phyloP scores from a whole-genome alignment of 345 rosid species.

The Camelina sativa region DNA sequence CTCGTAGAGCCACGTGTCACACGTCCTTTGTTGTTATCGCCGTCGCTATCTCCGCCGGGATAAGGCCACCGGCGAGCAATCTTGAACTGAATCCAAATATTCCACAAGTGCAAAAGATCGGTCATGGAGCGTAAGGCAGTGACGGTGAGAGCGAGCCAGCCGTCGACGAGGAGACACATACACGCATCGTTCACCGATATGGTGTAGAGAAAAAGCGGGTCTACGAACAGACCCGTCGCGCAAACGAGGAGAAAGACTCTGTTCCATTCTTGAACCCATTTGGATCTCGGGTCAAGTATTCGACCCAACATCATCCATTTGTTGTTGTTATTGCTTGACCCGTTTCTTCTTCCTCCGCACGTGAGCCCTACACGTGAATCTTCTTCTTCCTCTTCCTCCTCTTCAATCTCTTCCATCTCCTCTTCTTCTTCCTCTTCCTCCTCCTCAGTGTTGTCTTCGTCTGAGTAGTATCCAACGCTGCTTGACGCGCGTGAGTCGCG shows the following conservation, averaged over 20 bases:
- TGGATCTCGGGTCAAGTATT: constrained; percentile 82
- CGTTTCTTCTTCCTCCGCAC: constrained; percentile 44
- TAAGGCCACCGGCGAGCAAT: constrained; percentile 52
- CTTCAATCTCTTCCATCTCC: constrained; percentile 24
- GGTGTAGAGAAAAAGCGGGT: constrained; percentile 91
- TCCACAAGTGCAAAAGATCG: constrained; percentile 84
- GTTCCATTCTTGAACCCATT: constrained; percentile 93
- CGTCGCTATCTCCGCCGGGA: constrained; percentile 36
- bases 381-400: constrained; percentile 38
- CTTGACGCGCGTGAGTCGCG: constrained; percentile 43
- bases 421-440: constrained; percentile 39
- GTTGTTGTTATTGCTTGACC: constrained; percentile 38
- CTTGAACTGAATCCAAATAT: constrained; percentile 81
- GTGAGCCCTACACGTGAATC: constrained; percentile 14
- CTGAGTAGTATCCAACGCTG: constrained; percentile 48
- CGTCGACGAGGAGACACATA: constrained; percentile 85
- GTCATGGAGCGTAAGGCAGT: constrained; percentile 93
- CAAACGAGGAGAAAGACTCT: constrained; percentile 76
- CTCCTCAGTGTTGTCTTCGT: constrained; percentile 46
- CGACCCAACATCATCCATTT: constrained; percentile 60
- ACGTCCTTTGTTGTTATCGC: constrained; percentile 28
- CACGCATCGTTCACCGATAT: constrained; percentile 71
- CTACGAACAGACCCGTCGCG: constrained; percentile 84
- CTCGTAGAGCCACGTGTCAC: constrained; percentile 35
- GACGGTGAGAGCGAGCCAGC: constrained; percentile 94